phyloP scores from a whole-genome alignment of 2,329 filamentous ascomycete species.

The Ascochyta koolunga region DNA sequence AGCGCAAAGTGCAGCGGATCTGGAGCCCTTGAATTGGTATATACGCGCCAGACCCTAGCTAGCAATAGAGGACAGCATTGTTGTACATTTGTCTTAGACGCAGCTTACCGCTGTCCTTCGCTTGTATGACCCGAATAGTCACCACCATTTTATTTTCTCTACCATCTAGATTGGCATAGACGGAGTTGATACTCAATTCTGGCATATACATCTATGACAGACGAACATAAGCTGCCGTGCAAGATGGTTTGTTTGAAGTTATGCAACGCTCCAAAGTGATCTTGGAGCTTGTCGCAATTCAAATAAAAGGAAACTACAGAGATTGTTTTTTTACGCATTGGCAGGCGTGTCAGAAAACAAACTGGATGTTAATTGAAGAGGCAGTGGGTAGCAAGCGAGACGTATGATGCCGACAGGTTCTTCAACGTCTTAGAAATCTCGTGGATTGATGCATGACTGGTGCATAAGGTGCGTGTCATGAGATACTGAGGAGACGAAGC shows the following conservation, averaged over 20 bases:
- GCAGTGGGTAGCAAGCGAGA: constrained; percentile 17
- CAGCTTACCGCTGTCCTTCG: constrained; percentile 25
- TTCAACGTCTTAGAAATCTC: neutral
- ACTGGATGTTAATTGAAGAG: neutral
- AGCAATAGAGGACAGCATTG: constrained; percentile 14
- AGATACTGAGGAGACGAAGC: constrained; percentile 12
- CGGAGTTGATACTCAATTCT: neutral
- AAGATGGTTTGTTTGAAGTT: neutral
- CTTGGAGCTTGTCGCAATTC: no score
- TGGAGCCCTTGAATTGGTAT: constrained; percentile 1
- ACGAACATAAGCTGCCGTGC: neutral
- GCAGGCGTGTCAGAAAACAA: neutral
- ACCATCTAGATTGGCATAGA: neutral
- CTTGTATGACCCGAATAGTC: constrained; percentile 25
- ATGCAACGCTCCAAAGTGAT: neutral
- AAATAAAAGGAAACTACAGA: no score
- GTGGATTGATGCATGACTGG: neutral
- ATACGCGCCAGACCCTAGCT: neutral
- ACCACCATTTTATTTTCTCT: constrained; percentile 20
- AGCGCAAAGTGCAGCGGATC: constrained; percentile 27
- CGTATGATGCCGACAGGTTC: neutral
- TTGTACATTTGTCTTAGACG: constrained; percentile 18
- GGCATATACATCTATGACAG: neutral
- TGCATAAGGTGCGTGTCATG: constrained; percentile 22
- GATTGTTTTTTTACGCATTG: neutral